These are phyloP conservation scores for Aspergillus sergii DNA, from an alignment of 2,329 filamentous ascomycete species.

Conservation along the genomic window DNA sequence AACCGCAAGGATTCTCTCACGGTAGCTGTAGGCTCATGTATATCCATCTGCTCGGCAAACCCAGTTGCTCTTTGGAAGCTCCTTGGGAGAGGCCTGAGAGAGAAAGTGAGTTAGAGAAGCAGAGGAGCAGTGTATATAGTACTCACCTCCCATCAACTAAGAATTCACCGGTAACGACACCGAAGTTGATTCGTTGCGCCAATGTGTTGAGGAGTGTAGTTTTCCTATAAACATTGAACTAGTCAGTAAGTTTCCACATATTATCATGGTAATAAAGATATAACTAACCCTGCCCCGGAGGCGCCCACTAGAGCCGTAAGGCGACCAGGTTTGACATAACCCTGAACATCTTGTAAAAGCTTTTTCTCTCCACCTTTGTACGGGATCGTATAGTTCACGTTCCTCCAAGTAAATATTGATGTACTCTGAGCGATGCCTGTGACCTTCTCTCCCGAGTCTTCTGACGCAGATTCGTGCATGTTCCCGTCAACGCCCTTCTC, in stretches of 20 bases:
- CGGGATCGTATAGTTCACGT: slow-evolving; percentile 71
- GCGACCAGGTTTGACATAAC: slow-evolving; percentile 75
- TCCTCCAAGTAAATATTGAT: slow-evolving; percentile 81
- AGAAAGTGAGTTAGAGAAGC: neutral
- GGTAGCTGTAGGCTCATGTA: slow-evolving; percentile 68
- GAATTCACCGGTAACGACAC: slow-evolving; percentile 47
- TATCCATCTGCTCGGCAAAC: slow-evolving; percentile 65
- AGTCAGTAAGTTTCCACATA: neutral
- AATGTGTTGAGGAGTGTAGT: slow-evolving; percentile 52
- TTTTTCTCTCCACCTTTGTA: slow-evolving; percentile 47
- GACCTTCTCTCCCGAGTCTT: slow-evolving; percentile 33
- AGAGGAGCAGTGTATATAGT: neutral
- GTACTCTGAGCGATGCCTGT: slow-evolving; percentile 64
- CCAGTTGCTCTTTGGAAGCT: slow-evolving; percentile 58
- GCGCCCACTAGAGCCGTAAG: slow-evolving; percentile 81
- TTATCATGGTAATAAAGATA: neutral
- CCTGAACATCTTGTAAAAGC: slow-evolving; percentile 64
- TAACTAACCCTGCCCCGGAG: slow-evolving; percentile 55
- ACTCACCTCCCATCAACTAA: slow-evolving; percentile 49
- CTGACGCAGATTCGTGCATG: slow-evolving; percentile 19
- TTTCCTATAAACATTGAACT: slow-evolving; percentile 38
- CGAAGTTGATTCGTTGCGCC: slow-evolving; percentile 49
- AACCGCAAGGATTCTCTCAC: slow-evolving; percentile 69
- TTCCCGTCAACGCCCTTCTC: slow-evolving; percentile 17
- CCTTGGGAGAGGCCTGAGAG: slow-evolving; percentile 40